Evolutionary conservation across 1,284 basidiomycete genomes (phyloP), one percentile per base, ranked within the genome.

Genomic region (Pascua sp.): DNA sequence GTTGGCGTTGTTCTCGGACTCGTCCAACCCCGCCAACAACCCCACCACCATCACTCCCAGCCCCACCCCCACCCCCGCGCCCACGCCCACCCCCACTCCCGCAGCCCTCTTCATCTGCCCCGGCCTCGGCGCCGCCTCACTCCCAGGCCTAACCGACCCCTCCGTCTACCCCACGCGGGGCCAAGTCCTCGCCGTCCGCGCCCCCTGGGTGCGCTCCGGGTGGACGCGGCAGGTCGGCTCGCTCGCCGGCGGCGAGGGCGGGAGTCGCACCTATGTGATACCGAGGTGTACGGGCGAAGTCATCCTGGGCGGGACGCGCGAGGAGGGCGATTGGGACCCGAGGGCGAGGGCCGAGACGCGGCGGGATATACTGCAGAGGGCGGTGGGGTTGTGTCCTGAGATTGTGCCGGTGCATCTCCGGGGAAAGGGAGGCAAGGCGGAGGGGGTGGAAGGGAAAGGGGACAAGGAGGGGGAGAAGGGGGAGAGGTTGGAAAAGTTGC

Each of bases 81-180:
- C 41, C 24, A 32, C 3, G 8, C 18, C 45, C 40, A n/a, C 15
- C 4, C 15, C 17, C 24, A 36, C 62, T 5, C 79, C 81, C 8
- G 79, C 81, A 16, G 86, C 84, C 0, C 70, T 92, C 1, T 73
- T 91, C 3, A 82, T 87, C 8, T 91, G 89, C 63, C 78, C 82
- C 72, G 90, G 82, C 0, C 68, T 84, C 18, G 82, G 82, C 10
- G 80, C 82, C 4, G 70, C 80, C 11, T 74, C 74, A 1, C 73
- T 84, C 0, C 79, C 79, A 13, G 80, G 80, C 7, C 78, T 84
- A 0, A 75, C 80, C 54, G 82, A 84, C 61, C 4, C 15, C 1
- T 61, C 68, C 52, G 77, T 85, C 10, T 82, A 78, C 63, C 83
- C 83, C 4, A 80, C 81, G 8, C 75, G 83, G 16, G 83, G 84